A percentile compares a stretch with the other conserved stretches of the same genome.
phyloP scores from a whole-genome alignment of 2,329 filamentous ascomycete species.

The Fusarium algeriense region DNA sequence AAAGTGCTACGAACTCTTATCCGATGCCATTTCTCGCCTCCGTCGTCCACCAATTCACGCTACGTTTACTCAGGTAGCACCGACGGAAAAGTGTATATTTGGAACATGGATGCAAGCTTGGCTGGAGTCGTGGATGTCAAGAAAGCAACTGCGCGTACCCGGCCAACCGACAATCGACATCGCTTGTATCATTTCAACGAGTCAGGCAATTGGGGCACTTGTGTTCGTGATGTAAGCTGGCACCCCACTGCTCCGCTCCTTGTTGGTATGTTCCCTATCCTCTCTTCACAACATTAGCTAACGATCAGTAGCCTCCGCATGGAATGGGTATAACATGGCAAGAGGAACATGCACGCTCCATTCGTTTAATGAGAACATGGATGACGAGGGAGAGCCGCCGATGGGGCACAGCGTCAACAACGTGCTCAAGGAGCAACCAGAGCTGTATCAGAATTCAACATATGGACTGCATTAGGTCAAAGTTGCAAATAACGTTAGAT shows the following conservation, averaged over 20 bases:
- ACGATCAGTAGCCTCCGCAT: conserved; percentile 74
- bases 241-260: conserved; percentile 87
- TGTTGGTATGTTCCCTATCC: conserved; percentile 63
- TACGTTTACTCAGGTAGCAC: conserved; percentile 95
- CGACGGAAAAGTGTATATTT: conserved; percentile 90
- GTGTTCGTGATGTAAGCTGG: conserved; percentile 91
- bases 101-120: conserved; percentile 90
- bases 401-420: conserved; percentile 70
- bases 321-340: conserved; percentile 81
- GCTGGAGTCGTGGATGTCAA: conserved; percentile 84
- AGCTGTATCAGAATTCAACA: conserved; percentile 42
- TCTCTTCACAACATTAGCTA: conserved; percentile 11
- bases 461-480: conserved; percentile 29
- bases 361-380: conserved; percentile 76
- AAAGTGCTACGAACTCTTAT: conserved; percentile 90
- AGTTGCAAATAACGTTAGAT: conserved; percentile 38
- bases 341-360: conserved; percentile 83
- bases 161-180: conserved; percentile 66
- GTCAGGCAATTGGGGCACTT: conserved; percentile 75
- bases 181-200: conserved; percentile 70
- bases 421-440: conserved; percentile 60
- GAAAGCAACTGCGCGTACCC: conserved; percentile 72
- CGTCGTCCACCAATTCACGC: conserved; percentile 84
- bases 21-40: conserved; percentile 93
- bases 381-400: conserved; percentile 73